phyloP scores from a whole-genome alignment of 1,139 yeast genomes.

The Diutina rugosa region DNA sequence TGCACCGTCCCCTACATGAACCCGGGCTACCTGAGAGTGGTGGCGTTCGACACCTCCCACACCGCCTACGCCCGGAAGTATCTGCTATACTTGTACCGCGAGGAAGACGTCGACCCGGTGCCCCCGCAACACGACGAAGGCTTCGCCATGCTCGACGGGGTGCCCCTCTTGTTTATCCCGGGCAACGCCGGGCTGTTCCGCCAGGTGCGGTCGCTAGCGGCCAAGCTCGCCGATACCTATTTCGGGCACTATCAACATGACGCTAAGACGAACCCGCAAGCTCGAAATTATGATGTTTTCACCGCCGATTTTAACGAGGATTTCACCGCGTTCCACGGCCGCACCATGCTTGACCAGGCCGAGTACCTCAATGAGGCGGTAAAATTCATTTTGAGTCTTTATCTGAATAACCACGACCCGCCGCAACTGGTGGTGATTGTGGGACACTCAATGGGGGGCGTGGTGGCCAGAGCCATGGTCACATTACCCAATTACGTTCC shows the following conservation, averaged over 20 bases:
- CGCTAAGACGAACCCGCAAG: constrained; percentile 13
- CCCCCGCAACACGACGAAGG: constrained; percentile 25
- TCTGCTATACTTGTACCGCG: constrained; percentile 68
- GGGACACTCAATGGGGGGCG: constrained; percentile 97
- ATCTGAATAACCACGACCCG: constrained; percentile 19
- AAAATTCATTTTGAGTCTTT: constrained; percentile 56
- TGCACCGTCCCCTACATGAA: constrained; percentile 32
- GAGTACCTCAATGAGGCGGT: constrained; percentile 87
- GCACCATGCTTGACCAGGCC: constrained; percentile 87
- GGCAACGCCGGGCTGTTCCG: constrained; percentile 95
- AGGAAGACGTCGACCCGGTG: constrained; percentile 54
- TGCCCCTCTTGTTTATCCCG: constrained; percentile 86
- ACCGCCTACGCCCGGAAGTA: constrained; percentile 71
- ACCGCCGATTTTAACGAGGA: constrained; percentile 93
- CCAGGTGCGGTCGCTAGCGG: constrained; percentile 88
- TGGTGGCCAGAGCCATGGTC: constrained; percentile 73
- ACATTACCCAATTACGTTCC: constrained; percentile 65
- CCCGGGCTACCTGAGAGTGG: constrained; percentile 65
- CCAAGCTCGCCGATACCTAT: constrained; percentile 48
- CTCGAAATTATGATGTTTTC: constrained; percentile 57
- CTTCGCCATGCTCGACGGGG: constrained; percentile 38
- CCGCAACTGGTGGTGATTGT: constrained; percentile 70
- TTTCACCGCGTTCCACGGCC: constrained; percentile 91
- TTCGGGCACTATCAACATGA: constrained; percentile 15
- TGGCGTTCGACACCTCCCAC: constrained; percentile 58